phyloP scores from a whole-genome alignment of 1,284 basidiomycete genomes.

The Phenoliferia sp. region DNA sequence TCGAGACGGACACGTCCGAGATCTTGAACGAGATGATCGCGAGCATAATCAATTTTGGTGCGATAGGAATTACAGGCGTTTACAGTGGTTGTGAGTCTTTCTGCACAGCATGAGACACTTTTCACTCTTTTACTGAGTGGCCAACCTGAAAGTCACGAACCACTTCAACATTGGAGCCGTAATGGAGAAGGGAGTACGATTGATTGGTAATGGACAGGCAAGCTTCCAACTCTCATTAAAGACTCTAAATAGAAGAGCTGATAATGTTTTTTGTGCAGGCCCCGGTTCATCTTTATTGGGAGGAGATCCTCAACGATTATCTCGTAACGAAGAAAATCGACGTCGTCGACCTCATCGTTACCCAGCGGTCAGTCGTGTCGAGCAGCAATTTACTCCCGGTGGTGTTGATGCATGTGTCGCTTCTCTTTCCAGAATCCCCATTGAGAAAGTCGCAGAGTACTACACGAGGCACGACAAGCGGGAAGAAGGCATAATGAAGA shows the following conservation, averaged over 20 bases:
- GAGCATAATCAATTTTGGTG: slow-evolving; percentile 42
- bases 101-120: background rate
- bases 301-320: slow-evolving; percentile 59
- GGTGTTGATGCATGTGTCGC: background rate
- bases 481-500: slow-evolving; percentile 29
- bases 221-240: slow-evolving; percentile 69
- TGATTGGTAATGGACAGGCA: slow-evolving; percentile 47
- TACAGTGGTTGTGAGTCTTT: slow-evolving; percentile 49
- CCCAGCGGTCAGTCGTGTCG: background rate
- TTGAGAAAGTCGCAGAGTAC: slow-evolving; percentile 34
- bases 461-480: slow-evolving; percentile 21
- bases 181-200: slow-evolving; percentile 4
- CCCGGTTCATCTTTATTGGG: slow-evolving; percentile 68
- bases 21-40: slow-evolving; percentile 63
- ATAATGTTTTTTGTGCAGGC: slow-evolving; percentile 40
- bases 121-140: background rate
- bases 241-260: slow-evolving; percentile 48
- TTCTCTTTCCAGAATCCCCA: slow-evolving; percentile 29
- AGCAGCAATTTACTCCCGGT: background rate
- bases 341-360: slow-evolving; percentile 53
- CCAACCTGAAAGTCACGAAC: slow-evolving; percentile 42
- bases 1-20: slow-evolving; percentile 71
- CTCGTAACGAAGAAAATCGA: slow-evolving; percentile 63
- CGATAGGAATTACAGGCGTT: slow-evolving; percentile 24
- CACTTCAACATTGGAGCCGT: slow-evolving; percentile 61